Evolutionary conservation across 2,329 filamentous ascomycete genomes (phyloP), one percentile per base, ranked within the genome.

Genomic region (Diaporthe humulicola): DNA sequence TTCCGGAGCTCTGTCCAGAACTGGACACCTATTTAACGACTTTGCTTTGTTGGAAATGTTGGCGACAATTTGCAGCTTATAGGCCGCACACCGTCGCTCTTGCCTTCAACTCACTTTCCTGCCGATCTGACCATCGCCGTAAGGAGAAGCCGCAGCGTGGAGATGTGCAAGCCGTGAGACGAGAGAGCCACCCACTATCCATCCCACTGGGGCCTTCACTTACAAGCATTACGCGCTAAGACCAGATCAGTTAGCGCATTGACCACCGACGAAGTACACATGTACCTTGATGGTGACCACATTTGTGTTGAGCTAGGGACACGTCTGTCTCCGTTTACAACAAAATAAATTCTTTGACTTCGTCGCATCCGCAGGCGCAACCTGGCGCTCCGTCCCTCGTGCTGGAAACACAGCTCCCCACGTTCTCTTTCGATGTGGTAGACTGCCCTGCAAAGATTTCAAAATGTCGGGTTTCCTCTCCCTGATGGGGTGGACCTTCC

Each of bases 401-500:
- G 64, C 64, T 40, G 40, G 22, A 14, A 40, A 40, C 48, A 69
- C 48, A 69, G 48, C 33, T 7, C n/a, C 48, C 48, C n/a, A 54
- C 48, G n/a, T 19, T 64, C 48, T 64, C 69, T 33, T 19, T 42
- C 69, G 45, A 76, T 71, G 72, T 54, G 71, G 52, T 38, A 54
- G 69, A 52, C 36, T 52, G 8, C 36, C n/a, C 33, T 15, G 17
- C 14, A 17, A 25, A 56, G 9, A 19, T 42, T 17, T 36, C 74
- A 79, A 71, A 25, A 90, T 90, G 89, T 88, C 89, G 42, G 82
- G 85, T 71, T 78, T 90, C 69, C 82, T 91, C 70, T 90, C 89
- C 74, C 83, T 91, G 57, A 73, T 90, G 78, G 89, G 88, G 79
- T 91, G 89, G 89, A 85, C 85, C 75, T 90, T 91, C 79, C 86